Base-by-base conservation (phyloP, 2,329 filamentous ascomycete species). In the Arthroderma sp. region DNA sequence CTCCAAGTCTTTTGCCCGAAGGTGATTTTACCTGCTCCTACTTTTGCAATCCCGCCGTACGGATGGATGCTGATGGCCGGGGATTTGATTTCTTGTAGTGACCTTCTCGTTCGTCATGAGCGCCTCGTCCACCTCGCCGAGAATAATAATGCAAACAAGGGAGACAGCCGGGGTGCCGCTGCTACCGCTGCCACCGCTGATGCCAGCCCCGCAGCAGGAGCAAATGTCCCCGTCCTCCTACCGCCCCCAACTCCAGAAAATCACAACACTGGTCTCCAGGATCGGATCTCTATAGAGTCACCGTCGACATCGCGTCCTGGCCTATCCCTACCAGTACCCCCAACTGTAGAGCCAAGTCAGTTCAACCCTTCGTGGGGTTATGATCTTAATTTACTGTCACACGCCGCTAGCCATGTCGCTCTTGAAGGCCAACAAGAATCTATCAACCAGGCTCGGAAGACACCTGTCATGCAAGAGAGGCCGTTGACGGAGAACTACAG, bases 321-420 rank as follows among this genome's bases (percentile, higher is more conserved):
- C 53, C 54, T 66, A 47, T 57, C 64, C 43, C 53, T 59, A 4
- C 22, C 64, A 66, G 38, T 59, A 61, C 15, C 54, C 9, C 56
- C 63, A 7, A 61, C 67, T 41, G 57, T 68, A 44, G 66, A 66
- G 40, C 61, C 65, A 42, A 56, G 65, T n/a, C 63, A 68, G 37
- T 68, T 69, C 50, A 69, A 70, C 54, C 68, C 67, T 4, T 69
- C 66, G 4, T 70, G 68, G 68, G 68, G 68, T n/a, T 70, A 70
- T 50, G 68, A 70, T 46, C 52, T 70, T 46, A 70, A 70, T 47
- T 57, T 70, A 10, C 55, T 70, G 30, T 70, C 68, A 6, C 68
- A 70, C 56, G 68, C 68, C 28, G 68, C 68, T 7, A 70, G 67
- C 45, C 68, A 70, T 60, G 68, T 70, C 34, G 68, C 68, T 22